A percentile compares a stretch with the other conserved stretches of the same genome.
Evolutionary conservation across 345 rosid species (phyloP).

Genomic region (Bruguiera parviflora): DNA sequence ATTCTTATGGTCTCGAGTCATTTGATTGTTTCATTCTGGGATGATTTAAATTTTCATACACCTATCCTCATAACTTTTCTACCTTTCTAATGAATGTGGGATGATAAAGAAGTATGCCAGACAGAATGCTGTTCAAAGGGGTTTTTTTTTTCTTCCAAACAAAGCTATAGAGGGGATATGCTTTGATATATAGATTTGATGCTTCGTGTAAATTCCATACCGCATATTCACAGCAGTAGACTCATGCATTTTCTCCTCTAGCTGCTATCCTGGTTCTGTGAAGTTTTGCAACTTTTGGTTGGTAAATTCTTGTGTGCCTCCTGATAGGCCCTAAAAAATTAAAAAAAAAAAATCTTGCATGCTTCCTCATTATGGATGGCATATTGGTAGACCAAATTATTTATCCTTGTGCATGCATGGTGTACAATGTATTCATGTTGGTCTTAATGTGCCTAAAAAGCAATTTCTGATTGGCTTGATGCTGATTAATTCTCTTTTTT

Average conservation of each 20-base stretch:
- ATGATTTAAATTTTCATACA: too few species aligned
- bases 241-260: neutral
- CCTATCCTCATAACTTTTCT: neutral
- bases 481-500: slow-evolving; percentile 12
- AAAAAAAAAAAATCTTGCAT: too few species aligned
- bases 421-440: neutral
- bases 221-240: neutral
- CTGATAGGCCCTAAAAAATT: too few species aligned
- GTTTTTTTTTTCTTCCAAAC: neutral
- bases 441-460: neutral
- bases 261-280: neutral
- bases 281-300: neutral
- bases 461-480: neutral
- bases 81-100: neutral
- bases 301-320: neutral
- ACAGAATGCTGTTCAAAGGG: neutral
- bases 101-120: neutral
- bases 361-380: neutral
- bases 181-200: too few species aligned
- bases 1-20: too few species aligned
- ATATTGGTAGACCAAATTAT: neutral
- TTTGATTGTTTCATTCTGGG: too few species aligned
- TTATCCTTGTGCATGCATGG: neutral
- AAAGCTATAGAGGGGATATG: neutral
- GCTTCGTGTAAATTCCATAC: neutral